These are phyloP conservation scores for Ammopiptanthus mongolicus DNA, from an alignment of 306 rosid genomes.

Conservation along the genomic window DNA sequence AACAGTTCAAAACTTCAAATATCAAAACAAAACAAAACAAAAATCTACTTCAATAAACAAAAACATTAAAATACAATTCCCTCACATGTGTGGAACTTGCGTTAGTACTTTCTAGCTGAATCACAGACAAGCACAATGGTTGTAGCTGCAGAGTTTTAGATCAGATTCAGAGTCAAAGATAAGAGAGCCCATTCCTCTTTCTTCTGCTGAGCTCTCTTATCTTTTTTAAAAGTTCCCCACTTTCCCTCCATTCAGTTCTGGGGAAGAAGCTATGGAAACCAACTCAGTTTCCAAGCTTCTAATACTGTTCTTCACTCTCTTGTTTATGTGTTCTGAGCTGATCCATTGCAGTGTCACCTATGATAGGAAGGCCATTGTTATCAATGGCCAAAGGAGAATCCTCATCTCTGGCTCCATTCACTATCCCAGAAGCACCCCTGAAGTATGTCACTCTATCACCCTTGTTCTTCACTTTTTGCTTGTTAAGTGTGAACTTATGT, in stretches of 20 bases:
- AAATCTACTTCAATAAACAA: not conserved
- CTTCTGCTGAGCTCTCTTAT: not conserved
- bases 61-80: conserved; percentile 7
- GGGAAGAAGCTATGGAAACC: conserved; percentile 54
- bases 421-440: conserved; percentile 94
- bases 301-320: conserved; percentile 18
- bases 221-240: conserved; percentile 29
- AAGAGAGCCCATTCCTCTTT: not conserved
- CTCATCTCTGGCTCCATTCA: conserved; percentile 97
- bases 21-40: conserved; percentile 9
- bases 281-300: conserved; percentile 70
- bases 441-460: conserved; percentile 29
- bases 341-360: conserved; percentile 62
- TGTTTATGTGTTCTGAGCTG: conserved; percentile 43
- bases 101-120: not conserved
- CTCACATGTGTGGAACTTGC: conserved; percentile 19
- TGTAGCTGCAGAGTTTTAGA: conserved; percentile 16
- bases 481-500: not conserved
- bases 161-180: conserved; percentile 25
- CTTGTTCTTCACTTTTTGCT: not conserved
- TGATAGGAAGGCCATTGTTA: conserved; percentile 83
- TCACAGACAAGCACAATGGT: conserved; percentile 19
- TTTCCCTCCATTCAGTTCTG: conserved; percentile 31
- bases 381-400: conserved; percentile 84
- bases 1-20: conserved; percentile 16